A percentile compares a stretch with the other conserved stretches of the same genome.
These are phyloP conservation scores for Leccinum uliginosum DNA, from an alignment of 768 basidiomycete species.

Conservation along the genomic window DNA sequence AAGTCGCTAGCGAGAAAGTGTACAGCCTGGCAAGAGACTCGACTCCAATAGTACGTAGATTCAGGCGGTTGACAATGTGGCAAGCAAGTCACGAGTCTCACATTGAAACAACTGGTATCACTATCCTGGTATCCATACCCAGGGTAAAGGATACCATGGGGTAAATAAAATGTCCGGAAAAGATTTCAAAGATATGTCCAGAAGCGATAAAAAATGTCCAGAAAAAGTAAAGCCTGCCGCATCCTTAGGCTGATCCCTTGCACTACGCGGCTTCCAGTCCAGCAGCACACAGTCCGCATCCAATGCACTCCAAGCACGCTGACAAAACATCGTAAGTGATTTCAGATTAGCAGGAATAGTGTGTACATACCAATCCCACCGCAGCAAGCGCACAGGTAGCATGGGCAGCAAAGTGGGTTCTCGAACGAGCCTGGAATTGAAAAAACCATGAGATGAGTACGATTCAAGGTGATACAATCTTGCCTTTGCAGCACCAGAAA, in stretches of 20 bases:
- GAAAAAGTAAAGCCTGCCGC: background rate
- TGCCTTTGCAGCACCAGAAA: constrained; percentile 63
- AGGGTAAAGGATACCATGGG: background rate
- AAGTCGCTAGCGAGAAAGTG: background rate
- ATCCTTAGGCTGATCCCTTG: background rate
- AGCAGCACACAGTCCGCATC: constrained; percentile 64
- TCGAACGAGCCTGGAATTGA: constrained; percentile 43
- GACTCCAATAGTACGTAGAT: background rate
- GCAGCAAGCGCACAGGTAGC: constrained; percentile 70
- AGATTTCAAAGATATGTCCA: background rate
- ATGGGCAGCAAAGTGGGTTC: constrained; percentile 66
- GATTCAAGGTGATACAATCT: constrained; percentile 1
- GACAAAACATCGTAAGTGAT: constrained; percentile 2
- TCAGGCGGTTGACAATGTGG: background rate
- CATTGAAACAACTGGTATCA: background rate
- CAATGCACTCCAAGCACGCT: constrained; percentile 68
- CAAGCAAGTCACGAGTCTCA: background rate
- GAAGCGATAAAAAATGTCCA: background rate
- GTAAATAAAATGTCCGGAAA: background rate
- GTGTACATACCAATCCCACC: constrained; percentile 55
- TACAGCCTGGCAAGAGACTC: background rate
- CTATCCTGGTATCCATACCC: background rate
- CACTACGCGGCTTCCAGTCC: constrained; percentile 28
- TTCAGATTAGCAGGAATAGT: background rate
- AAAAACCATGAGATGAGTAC: background rate